Percentiles rank a stretch among this genome's conserved stretches.
These are phyloP conservation scores for Trifolium pratense DNA, from an alignment of 306 rosid genomes.

Conservation along the genomic window DNA sequence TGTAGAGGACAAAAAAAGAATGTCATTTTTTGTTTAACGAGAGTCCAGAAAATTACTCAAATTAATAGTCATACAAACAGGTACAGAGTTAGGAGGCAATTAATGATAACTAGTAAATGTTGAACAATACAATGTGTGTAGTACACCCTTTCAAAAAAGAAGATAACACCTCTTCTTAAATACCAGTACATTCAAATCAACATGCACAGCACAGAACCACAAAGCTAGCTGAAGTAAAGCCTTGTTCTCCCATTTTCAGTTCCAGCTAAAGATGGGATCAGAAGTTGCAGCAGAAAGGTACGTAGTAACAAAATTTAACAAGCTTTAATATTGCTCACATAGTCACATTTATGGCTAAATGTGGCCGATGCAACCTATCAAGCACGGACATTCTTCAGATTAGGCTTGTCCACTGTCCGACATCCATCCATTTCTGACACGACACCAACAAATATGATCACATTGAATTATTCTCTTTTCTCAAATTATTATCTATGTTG, in stretches of 20 bases:
- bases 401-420: too few species aligned
- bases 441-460: too few species aligned
- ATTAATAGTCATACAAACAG: not conserved
- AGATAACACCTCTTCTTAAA: not conserved
- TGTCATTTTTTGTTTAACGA: too few species aligned
- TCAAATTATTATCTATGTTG: too few species aligned
- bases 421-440: too few species aligned
- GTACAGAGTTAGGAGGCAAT: not conserved
- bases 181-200: not conserved
- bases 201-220: not conserved
- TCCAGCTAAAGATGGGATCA: not conserved
- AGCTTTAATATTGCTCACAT: too few species aligned
- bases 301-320: not conserved
- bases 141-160: not conserved
- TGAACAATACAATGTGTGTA: not conserved
- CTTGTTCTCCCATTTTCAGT: not conserved
- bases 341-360: too few species aligned
- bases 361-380: too few species aligned
- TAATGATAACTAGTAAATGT: not conserved
- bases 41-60: too few species aligned
- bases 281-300: conserved; percentile 5
- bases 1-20: too few species aligned
- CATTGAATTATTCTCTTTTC: too few species aligned
- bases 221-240: not conserved
- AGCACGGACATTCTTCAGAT: too few species aligned